These are phyloP conservation scores for Kodamaea hsintzibuensis DNA, from an alignment of 805 yeast genomes.

Conservation along the genomic window DNA sequence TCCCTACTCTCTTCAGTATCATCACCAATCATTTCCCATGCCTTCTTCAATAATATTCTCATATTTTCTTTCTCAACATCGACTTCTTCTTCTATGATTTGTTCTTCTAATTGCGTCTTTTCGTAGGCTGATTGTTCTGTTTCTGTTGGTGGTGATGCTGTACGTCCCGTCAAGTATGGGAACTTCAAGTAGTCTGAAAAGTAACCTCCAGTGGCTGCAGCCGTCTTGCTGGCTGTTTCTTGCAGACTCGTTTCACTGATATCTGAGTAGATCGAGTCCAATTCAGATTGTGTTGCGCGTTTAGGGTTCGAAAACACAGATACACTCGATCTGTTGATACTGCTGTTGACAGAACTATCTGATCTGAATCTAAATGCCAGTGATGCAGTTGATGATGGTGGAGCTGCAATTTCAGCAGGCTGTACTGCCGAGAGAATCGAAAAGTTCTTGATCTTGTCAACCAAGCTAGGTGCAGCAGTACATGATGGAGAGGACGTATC, in stretches of 20 bases:
- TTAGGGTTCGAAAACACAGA: slow-evolving; percentile 22
- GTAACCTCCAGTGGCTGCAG: slow-evolving; percentile 4
- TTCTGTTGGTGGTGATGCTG: slow-evolving; percentile 5
- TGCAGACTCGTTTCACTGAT: slow-evolving; percentile 15
- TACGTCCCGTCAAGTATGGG: slow-evolving; percentile 17
- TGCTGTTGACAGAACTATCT: slow-evolving; percentile 9
- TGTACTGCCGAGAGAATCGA: slow-evolving; percentile 17
- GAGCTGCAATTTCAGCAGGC: slow-evolving; percentile 6
- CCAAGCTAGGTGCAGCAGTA: slow-evolving; percentile 14
- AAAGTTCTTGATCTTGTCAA: slow-evolving; percentile 32
- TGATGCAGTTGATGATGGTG: slow-evolving; percentile 18
- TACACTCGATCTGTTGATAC: slow-evolving; percentile 18
- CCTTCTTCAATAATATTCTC: slow-evolving; percentile 27
- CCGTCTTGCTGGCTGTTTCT: slow-evolving; percentile 10
- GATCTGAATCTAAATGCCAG: slow-evolving; percentile 12
- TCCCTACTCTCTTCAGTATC: slow-evolving; percentile 13
- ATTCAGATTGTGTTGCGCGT: slow-evolving; percentile 9
- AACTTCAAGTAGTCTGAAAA: slow-evolving; percentile 24
- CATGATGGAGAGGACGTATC: slow-evolving; percentile 1
- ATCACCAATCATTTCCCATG: slow-evolving; percentile 22
- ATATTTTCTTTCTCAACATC: slow-evolving; percentile 28
- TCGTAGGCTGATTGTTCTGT: not conserved
- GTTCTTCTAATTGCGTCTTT: not conserved
- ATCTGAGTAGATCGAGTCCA: slow-evolving; percentile 18
- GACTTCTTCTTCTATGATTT: slow-evolving; percentile 4